Evolutionary conservation across 176 grass and related monocot species (phyloP), one percentile per base, ranked within the genome.

Genomic region (Puya raimondii): DNA sequence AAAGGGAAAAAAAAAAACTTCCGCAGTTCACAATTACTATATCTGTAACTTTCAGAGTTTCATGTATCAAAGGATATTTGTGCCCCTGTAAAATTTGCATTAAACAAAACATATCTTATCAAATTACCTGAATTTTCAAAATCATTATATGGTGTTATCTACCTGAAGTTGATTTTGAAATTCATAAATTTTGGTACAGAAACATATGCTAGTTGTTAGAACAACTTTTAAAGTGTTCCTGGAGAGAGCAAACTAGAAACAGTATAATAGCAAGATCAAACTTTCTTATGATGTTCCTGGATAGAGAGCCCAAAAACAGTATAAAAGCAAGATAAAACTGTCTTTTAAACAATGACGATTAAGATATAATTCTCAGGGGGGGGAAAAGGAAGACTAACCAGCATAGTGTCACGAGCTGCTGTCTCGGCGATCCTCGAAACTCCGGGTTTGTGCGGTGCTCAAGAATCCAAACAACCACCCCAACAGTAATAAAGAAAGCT

Each of bases 401-500:
- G 68, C 88, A 89, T 48, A 89, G 78, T 69, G 92, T 96, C 53
- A 71, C 71, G 18, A 91, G 2, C 73, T 91, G 92, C 63, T 61
- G 29, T 72, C 76, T 68, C 48, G 85, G 92, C 50, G 80, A 53
- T 2, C 92, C 92, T 51, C 88, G 80, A 80, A 96, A 96, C 14
- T 96, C 83, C 15, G 73, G 66, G 61, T 96, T 96, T 29, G n/a
- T 78, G 17, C 88, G 76, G 69, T 91, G 92, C 68, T 91, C 88
- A 23, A 96, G 92, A 57, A 91, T 86, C 92, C 92, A 89, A 75
- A 91, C 77, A 69, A 89, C 92, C 56, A 82, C 13, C 23, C 92
- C 92, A 48, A 96, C 88, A 63, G 80, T 84, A 68, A 96, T 48
- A 77, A 96, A 96, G 67, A 96, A 90, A 59, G 18, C 75, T 66